phyloP scores from a whole-genome alignment of 306 rosid genomes.

The Ceratonia siliqua region DNA sequence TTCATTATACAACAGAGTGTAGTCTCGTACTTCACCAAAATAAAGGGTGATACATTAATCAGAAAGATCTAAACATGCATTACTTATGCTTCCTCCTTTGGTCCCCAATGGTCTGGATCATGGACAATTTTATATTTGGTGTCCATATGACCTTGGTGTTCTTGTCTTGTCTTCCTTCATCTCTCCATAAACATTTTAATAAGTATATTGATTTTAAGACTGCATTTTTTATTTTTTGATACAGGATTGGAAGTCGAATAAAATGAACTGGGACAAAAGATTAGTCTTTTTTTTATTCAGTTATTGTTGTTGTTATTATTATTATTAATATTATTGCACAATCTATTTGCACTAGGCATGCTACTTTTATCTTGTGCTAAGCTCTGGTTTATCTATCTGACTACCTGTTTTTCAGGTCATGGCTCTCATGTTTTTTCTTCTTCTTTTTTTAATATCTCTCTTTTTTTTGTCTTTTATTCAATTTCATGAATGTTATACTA shows the following conservation, averaged over 20 bases:
- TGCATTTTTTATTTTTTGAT: too few species aligned
- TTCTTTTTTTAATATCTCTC: too few species aligned
- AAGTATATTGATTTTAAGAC: too few species aligned
- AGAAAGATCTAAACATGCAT: too few species aligned
- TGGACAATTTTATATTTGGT: not conserved
- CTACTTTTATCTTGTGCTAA: not conserved
- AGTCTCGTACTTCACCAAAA: too few species aligned
- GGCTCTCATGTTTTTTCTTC: not conserved
- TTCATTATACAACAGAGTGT: not conserved
- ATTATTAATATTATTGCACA: not conserved
- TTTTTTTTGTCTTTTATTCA: too few species aligned
- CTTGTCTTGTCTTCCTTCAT: not conserved
- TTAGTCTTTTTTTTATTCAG: not conserved
- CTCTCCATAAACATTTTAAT: too few species aligned
- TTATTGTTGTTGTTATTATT: too few species aligned
- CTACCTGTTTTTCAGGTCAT: constrained; percentile 16
- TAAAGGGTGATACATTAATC: too few species aligned
- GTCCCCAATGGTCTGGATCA: not conserved
- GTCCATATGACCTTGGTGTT: not conserved
- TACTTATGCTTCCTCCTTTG: not conserved
- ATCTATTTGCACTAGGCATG: not conserved
- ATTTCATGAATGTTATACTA: not conserved
- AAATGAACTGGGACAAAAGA: not conserved
- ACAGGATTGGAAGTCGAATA: not conserved
- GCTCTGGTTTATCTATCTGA: not conserved